These are phyloP conservation scores for Chlamydomonas asymmetrica DNA, from an alignment of 139 green algal species.

Conservation along the genomic window DNA sequence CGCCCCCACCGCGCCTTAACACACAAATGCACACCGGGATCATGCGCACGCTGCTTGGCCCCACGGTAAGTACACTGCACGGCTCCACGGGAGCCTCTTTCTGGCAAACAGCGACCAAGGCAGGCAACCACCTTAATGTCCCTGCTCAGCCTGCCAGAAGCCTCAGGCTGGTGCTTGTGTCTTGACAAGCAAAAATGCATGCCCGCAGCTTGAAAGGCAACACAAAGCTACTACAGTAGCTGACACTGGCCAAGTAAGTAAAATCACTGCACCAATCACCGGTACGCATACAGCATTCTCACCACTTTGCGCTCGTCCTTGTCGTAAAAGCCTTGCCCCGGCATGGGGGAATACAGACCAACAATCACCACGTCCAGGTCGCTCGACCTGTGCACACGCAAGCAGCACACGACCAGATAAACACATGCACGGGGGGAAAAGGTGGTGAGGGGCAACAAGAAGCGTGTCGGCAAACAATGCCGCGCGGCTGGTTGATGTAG, in stretches of 20 bases:
- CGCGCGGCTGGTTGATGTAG: neutral
- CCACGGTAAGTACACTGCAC: neutral
- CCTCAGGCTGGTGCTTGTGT: neutral
- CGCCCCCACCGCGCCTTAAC: too few relatives aligned
- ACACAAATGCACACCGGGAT: conserved; percentile 3
- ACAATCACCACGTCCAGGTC: conserved; percentile 37
- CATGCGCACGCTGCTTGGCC: conserved; percentile 1
- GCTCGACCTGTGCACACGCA: conserved; percentile 7
- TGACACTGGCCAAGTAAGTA: too few relatives aligned
- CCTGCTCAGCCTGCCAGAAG: neutral
- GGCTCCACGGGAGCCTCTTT: neutral
- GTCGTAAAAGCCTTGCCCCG: conserved; percentile 22
- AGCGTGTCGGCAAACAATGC: neutral
- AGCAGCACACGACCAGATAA: neutral
- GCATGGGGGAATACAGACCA: neutral
- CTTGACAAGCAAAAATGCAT: neutral
- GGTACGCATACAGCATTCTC: too few relatives aligned
- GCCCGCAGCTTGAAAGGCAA: too few relatives aligned
- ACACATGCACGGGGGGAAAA: neutral
- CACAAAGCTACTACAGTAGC: too few relatives aligned
- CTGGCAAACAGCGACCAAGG: neutral
- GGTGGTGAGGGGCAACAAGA: neutral
- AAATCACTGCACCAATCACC: too few relatives aligned
- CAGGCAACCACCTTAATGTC: too few relatives aligned
- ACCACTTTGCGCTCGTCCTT: conserved; percentile 3